phyloP scores from a whole-genome alignment of 2,329 filamentous ascomycete genomes.

The Xylaria sp. region DNA sequence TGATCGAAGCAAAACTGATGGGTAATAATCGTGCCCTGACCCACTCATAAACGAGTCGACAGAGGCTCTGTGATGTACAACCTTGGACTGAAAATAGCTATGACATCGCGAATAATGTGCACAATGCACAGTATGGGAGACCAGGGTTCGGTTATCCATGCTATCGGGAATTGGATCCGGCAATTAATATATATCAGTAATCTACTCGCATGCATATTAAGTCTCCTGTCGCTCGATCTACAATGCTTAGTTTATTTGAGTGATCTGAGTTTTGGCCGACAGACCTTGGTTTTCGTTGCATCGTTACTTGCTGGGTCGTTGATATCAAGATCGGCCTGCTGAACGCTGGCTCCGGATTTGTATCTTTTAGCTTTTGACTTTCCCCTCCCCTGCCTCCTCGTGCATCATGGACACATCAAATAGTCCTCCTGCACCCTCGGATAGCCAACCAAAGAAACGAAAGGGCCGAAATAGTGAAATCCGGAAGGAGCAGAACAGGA shows the following conservation, averaged over 20 bases:
- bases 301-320: constrained; percentile 1
- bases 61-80: constrained; percentile 13
- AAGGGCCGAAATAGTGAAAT: constrained; percentile 47
- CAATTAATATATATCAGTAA: constrained; percentile 33
- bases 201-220: constrained; percentile 27
- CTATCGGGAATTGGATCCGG: constrained; percentile 29
- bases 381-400: constrained; percentile 18
- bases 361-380: constrained; percentile 1
- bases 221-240: constrained; percentile 11
- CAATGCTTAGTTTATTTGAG: not conserved
- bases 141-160: constrained; percentile 20
- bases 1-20: constrained; percentile 8
- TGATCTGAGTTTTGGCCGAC: constrained; percentile 27
- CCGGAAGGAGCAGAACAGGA: constrained; percentile 49
- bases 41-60: constrained; percentile 17
- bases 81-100: constrained; percentile 14
- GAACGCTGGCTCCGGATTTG: not conserved
- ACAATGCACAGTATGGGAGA: constrained; percentile 13
- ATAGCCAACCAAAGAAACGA: constrained; percentile 37
- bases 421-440: constrained; percentile 26
- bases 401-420: constrained; percentile 41
- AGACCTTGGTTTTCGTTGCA: constrained; percentile 1
- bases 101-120: constrained; percentile 19
- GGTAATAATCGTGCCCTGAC: constrained; percentile 15
- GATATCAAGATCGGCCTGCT: not conserved